These are phyloP conservation scores for Boletellus emodensis DNA, from an alignment of 768 basidiomycete genomes.

Conservation along the genomic window DNA sequence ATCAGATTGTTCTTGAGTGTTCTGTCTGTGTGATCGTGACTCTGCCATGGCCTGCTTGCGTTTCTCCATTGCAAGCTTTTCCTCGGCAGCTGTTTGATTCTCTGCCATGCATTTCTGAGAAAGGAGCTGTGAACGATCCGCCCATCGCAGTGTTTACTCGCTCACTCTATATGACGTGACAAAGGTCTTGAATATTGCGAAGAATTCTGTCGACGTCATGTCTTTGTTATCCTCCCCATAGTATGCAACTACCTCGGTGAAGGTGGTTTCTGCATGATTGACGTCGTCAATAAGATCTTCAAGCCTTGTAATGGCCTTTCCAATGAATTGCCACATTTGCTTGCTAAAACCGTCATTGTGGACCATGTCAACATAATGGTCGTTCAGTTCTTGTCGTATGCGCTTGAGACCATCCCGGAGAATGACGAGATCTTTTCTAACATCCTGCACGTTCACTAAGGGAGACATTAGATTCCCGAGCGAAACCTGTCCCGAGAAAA, in stretches of 20 bases:
- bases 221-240: constrained; percentile 92
- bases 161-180: constrained; percentile 85
- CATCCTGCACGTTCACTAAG: constrained; percentile 80
- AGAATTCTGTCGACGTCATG: constrained; percentile 88
- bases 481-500: background rate
- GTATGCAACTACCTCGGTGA: constrained; percentile 81
- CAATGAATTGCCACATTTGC: constrained; percentile 90
- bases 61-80: constrained; percentile 61
- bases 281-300: constrained; percentile 86
- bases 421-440: constrained; percentile 70
- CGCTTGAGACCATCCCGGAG: constrained; percentile 72
- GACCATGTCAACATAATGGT: constrained; percentile 73
- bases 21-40: constrained; percentile 51
- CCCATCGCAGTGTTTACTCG: background rate
- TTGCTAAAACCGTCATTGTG: constrained; percentile 75
- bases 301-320: constrained; percentile 67
- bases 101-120: constrained; percentile 82
- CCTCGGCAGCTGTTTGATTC: constrained; percentile 71
- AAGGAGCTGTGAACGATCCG: background rate
- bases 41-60: constrained; percentile 68
- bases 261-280: constrained; percentile 77
- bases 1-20: constrained; percentile 38
- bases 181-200: constrained; percentile 96
- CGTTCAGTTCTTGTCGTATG: constrained; percentile 75
- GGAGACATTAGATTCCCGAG: constrained; percentile 11